Conservation (phyloP, 257 asterid genomes). For the Capsicum baccatum region DNA sequence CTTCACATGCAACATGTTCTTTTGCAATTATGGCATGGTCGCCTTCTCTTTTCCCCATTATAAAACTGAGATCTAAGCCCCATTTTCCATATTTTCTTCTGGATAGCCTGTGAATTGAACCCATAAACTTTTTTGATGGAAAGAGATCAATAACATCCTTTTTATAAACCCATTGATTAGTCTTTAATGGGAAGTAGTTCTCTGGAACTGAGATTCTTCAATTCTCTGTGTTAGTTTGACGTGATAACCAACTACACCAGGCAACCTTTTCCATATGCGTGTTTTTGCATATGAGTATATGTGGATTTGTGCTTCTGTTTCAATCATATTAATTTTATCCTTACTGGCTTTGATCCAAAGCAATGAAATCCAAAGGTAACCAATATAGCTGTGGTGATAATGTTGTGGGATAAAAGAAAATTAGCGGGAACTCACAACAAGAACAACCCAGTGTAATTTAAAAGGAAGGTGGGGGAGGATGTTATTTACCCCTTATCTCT, state of each 20-base stretch:
- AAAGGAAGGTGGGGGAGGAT: not conserved
- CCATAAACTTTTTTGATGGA: not conserved
- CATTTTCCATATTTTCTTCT: not conserved
- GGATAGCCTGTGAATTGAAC: not conserved
- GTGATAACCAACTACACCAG: no score
- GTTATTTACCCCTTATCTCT: no score
- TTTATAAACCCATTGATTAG: no score
- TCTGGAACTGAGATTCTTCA: no score
- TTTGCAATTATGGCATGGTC: conserved; percentile 30
- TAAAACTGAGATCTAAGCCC: conserved; percentile 14
- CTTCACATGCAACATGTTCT: no score
- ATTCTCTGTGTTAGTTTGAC: no score
- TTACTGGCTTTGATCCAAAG: not conserved
- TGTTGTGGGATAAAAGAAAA: not conserved
- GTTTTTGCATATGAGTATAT: not conserved
- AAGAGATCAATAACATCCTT: not conserved
- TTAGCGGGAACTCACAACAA: not conserved
- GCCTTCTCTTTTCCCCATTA: conserved; percentile 23
- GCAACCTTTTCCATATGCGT: no score
- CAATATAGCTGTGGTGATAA: conserved; percentile 6
- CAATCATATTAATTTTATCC: not conserved
- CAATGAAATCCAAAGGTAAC: not conserved
- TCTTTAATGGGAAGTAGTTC: no score
- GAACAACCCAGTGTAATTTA: not conserved
- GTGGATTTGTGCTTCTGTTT: not conserved